Evolutionary conservation across 371 early-diverging fungal species (phyloP), one percentile per base, ranked within the genome.

Genomic region (Mortierella sp.): DNA sequence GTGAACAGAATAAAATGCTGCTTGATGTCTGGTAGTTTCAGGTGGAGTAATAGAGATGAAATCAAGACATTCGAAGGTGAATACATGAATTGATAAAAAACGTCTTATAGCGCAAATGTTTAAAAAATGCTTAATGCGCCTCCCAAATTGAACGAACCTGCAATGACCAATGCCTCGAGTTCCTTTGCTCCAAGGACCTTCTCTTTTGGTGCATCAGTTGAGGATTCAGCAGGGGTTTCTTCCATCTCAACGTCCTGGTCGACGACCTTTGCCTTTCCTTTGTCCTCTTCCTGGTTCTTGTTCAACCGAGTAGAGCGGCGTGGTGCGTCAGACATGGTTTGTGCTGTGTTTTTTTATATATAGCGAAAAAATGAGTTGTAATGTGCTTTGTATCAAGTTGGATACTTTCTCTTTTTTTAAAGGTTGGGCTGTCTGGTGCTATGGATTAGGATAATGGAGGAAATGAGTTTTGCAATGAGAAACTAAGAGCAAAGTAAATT

Each of bases 1-100:
- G 96, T 95, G 74, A 98, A 83, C 47, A 97, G 85, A 29, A 76
- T 62, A 78, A 96, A 88, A 82, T 93, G 93, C 67, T 93, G 93
- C 78, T 93, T 93, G 65, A 96, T 86, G 78, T 97, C 97, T 97
- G 78, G 66, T 53, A 22, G 0, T 7, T 23, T 4, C 51, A 49
- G 19, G 10, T 42, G 23, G 34, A 42, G 43, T 10, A 32, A 6
- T 37, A 10, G 10, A 42, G 34, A 64, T 15, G 8, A 4, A 28
- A 55, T 29, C 31, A 32, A 23, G 13, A 56, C 8, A n/a, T n/a
- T n/a, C n/a, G 47, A 22, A 13, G 17, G 6, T 47, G 15, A 47
- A 17, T 47, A 13, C 10, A 17, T 47, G 4, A 13, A 53, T 53
- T 23, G n/a, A 12, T 10, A 10, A 22, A 56, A 31, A n/a, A 53